Percentiles rank a stretch among this genome's conserved stretches.
These are phyloP conservation scores for Haemoproteus tartakovskyi DNA, from an alignment of 169 alveolate species.

Conservation along the genomic window DNA sequence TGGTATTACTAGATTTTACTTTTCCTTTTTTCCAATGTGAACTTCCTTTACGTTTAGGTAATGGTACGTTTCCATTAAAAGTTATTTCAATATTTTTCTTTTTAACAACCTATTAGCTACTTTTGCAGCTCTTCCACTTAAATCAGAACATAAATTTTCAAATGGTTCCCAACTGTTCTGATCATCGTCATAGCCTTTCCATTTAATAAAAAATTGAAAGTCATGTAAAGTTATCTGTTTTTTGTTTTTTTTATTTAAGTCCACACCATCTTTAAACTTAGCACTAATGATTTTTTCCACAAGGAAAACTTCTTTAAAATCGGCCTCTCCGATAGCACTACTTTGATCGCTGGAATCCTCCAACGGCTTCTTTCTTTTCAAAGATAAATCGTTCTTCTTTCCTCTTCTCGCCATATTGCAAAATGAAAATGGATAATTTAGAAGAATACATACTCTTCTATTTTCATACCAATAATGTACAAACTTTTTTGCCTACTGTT, in stretches of 20 bases:
- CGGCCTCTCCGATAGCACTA: conserved; percentile 48
- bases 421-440: no score
- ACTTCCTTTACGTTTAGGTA: not conserved
- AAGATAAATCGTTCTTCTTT: no score
- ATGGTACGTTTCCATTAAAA: not conserved
- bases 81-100: conserved; percentile 2
- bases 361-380: conserved; percentile 2
- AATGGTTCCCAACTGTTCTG: conserved; percentile 65
- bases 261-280: conserved; percentile 19
- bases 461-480: no score
- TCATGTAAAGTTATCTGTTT: conserved; percentile 45
- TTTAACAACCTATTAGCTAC: conserved; percentile 27
- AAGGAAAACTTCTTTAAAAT: conserved; percentile 40
- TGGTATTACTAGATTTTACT: no score
- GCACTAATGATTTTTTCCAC: conserved; percentile 60
- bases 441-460: no score
- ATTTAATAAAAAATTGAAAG: conserved; percentile 55
- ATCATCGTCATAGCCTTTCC: conserved; percentile 63
- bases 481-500: no score
- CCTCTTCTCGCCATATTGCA: no score
- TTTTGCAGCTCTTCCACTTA: conserved; percentile 43
- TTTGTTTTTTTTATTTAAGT: conserved; percentile 24
- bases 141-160: conserved; percentile 47
- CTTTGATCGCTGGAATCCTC: conserved; percentile 5
- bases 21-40: no score